A percentile compares a stretch with the other conserved stretches of the same genome.
These are phyloP conservation scores for Echinochloa phyllopogon DNA, from an alignment of 176 grass and related monocot species.

Conservation along the genomic window DNA sequence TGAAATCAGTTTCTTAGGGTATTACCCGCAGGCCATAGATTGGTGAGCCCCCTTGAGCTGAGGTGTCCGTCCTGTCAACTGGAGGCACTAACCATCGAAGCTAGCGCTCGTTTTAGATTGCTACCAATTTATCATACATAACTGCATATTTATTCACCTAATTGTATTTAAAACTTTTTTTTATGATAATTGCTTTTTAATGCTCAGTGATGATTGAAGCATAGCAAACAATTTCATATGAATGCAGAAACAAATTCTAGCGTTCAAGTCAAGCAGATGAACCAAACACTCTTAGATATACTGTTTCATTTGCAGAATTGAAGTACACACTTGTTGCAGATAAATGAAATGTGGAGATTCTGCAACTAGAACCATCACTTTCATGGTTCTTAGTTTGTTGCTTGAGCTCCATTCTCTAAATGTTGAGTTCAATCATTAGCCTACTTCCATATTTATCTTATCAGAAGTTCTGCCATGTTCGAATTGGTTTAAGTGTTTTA, in stretches of 20 bases:
- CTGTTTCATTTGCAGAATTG: constrained; percentile 21
- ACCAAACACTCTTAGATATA: constrained; percentile 23
- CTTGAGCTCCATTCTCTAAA: constrained; percentile 18
- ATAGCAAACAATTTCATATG: constrained; percentile 33
- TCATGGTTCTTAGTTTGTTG: constrained; percentile 8
- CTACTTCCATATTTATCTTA: constrained; percentile 6
- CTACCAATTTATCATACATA: background rate
- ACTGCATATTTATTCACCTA: constrained; percentile 13
- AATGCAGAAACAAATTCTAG: background rate
- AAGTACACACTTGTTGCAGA: constrained; percentile 12
- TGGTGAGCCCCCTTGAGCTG: background rate
- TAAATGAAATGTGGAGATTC: constrained; percentile 27
- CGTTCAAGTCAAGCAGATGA: constrained; percentile 33
- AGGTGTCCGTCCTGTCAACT: background rate
- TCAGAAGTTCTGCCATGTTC: constrained; percentile 3
- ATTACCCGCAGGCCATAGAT: background rate
- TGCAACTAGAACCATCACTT: constrained; percentile 28
- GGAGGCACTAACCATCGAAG: constrained; percentile 16
- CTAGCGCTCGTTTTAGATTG: background rate
- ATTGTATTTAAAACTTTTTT: constrained; percentile 13
- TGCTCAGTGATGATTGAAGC: constrained; percentile 21
- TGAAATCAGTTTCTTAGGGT: background rate
- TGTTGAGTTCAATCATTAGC: background rate
- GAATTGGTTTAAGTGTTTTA: background rate
- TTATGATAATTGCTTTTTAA: constrained; percentile 10